These are phyloP conservation scores for Didymella glomerata DNA, from an alignment of 2,329 filamentous ascomycete genomes.

Conservation along the genomic window DNA sequence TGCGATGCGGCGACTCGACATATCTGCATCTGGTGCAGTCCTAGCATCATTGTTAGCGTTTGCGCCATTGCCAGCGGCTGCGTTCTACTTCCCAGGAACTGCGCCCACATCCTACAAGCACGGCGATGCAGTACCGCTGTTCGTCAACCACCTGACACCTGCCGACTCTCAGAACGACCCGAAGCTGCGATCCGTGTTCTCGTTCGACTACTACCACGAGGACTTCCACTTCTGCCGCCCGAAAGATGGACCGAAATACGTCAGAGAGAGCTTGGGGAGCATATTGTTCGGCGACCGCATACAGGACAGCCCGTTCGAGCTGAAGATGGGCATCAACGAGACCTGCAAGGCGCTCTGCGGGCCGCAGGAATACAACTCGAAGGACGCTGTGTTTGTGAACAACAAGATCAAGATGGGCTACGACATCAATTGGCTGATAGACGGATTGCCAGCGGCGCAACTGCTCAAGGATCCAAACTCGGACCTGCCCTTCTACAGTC, in stretches of 20 bases:
- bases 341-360: constrained; percentile 83
- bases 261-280: constrained; percentile 90
- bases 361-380: constrained; percentile 69
- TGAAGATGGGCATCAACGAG: constrained; percentile 87
- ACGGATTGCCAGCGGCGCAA: constrained; percentile 91
- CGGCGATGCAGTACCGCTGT: constrained; percentile 81
- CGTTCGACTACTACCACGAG: constrained; percentile 94
- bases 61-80: constrained; percentile 55
- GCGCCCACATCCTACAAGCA: constrained; percentile 90
- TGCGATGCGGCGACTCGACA: constrained; percentile 44
- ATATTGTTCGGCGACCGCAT: constrained; percentile 98
- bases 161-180: constrained; percentile 79
- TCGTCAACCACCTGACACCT: constrained; percentile 92
- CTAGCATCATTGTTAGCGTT: constrained; percentile 51
- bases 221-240: constrained; percentile 89
- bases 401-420: constrained; percentile 83
- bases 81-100: constrained; percentile 96
- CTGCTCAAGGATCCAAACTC: constrained; percentile 79
- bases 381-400: constrained; percentile 81
- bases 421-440: constrained; percentile 94
- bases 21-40: constrained; percentile 36
- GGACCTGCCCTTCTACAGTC: constrained; percentile 83
- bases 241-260: constrained; percentile 75
- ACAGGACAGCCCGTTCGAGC: constrained; percentile 91
- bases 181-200: constrained; percentile 88